Evolutionary conservation across 176 grass and related monocot genomes (phyloP).

Genomic region (Oropetium thomaeum): DNA sequence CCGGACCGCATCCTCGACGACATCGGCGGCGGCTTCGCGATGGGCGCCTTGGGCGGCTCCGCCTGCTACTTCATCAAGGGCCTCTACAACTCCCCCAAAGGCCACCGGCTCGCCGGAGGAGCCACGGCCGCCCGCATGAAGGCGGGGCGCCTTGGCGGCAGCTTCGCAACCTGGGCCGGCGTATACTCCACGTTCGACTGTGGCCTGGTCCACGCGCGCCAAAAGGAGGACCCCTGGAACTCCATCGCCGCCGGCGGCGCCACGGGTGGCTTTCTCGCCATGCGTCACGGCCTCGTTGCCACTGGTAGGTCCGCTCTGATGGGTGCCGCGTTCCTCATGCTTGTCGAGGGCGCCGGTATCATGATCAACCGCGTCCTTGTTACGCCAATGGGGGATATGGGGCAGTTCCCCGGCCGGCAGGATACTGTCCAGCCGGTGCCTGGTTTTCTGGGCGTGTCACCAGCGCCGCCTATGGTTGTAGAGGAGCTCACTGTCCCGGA

Average conservation of each 20-base stretch:
- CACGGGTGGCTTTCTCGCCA: conserved; percentile 53
- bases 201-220: conserved; percentile 64
- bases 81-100: conserved; percentile 61
- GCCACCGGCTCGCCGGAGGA: conserved; percentile 53
- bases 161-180: conserved; percentile 68
- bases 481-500: conserved; percentile 23
- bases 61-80: conserved; percentile 64
- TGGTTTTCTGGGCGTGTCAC: not conserved
- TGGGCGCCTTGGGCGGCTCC: conserved; percentile 68
- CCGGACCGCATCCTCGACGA: conserved; percentile 72
- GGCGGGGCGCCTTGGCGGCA: conserved; percentile 40
- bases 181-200: conserved; percentile 84
- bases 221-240: conserved; percentile 91
- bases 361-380: not conserved
- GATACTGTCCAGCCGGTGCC: conserved; percentile 1
- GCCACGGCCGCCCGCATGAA: conserved; percentile 56
- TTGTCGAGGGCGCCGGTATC: conserved; percentile 63
- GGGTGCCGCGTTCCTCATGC: conserved; percentile 50
- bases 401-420: not conserved
- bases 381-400: not conserved
- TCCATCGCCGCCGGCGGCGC: conserved; percentile 68
- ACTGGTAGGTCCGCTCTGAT: conserved; percentile 26
- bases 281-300: conserved; percentile 36
- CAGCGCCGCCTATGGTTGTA: not conserved
- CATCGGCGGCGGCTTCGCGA: conserved; percentile 56